phyloP scores from a whole-genome alignment of 805 yeast species.

The Hanseniaspora taiwanica region DNA sequence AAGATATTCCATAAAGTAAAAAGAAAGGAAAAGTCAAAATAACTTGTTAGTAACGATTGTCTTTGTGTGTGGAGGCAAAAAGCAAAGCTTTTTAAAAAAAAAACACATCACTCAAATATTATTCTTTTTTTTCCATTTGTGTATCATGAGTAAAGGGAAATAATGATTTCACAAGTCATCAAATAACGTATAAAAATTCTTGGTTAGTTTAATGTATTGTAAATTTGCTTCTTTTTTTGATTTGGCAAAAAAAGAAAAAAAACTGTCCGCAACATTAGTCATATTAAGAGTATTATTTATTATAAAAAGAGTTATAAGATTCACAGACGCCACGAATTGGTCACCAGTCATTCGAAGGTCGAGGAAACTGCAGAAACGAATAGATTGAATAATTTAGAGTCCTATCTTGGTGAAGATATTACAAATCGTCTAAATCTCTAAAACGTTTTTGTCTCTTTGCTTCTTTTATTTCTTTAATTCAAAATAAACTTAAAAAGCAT shows the following conservation, averaged over 20 bases:
- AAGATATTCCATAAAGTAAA: not conserved
- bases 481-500: too few species aligned
- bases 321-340: slow-evolving; percentile 27
- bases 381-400: slow-evolving; percentile 8
- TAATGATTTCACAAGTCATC: too few species aligned
- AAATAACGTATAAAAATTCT: too few species aligned
- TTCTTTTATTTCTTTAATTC: too few species aligned
- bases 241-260: not conserved
- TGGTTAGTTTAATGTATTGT: too few species aligned
- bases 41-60: slow-evolving; percentile 1
- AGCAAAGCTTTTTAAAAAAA: too few species aligned
- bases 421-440: slow-evolving; percentile 1
- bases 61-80: not conserved
- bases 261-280: too few species aligned
- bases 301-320: slow-evolving; percentile 6
- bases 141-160: too few species aligned
- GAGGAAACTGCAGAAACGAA: slow-evolving; percentile 25
- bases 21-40: not conserved
- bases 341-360: slow-evolving; percentile 28
- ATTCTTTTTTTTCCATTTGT: too few species aligned
- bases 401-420: not conserved
- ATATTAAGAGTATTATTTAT: too few species aligned
- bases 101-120: too few species aligned
- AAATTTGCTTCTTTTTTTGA: not conserved
- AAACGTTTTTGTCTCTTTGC: slow-evolving; percentile 4